Conservation (phyloP, 2,329 filamentous ascomycete genomes). For the Ophiobolus disseminans region DNA sequence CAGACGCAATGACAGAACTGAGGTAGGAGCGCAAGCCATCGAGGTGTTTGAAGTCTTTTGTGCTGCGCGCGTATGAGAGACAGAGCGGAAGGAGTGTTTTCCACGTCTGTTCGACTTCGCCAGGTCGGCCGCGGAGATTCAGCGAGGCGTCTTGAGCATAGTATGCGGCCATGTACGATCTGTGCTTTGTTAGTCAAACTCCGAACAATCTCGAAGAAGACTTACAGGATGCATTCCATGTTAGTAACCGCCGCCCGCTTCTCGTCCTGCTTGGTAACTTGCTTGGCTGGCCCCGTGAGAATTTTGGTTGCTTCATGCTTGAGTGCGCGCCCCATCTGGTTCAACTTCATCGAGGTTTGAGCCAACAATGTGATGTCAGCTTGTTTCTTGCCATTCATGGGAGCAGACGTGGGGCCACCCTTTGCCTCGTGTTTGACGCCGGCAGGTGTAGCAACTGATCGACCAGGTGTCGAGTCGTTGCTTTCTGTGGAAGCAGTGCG, state of each 20-base stretch:
- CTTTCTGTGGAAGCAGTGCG: constrained; percentile 45
- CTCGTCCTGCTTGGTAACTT: constrained; percentile 40
- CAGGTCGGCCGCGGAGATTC: constrained; percentile 37
- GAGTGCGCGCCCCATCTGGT: constrained; percentile 53
- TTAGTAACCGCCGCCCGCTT: constrained; percentile 51
- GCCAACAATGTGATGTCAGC: constrained; percentile 47
- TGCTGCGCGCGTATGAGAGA: constrained; percentile 39
- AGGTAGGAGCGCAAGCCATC: constrained; percentile 52
- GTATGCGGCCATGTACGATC: constrained; percentile 50
- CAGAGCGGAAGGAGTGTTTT: constrained; percentile 47
- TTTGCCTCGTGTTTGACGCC: constrained; percentile 32
- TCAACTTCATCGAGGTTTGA: constrained; percentile 49
- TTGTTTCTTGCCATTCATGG: constrained; percentile 39
- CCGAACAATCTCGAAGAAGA: not conserved
- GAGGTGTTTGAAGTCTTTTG: constrained; percentile 46
- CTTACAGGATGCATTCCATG: constrained; percentile 55
- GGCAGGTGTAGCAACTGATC: constrained; percentile 40
- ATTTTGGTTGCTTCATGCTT: constrained; percentile 55
- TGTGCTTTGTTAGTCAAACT: constrained; percentile 26
- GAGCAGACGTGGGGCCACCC: constrained; percentile 38
- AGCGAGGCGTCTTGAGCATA: constrained; percentile 40
- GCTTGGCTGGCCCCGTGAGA: constrained; percentile 30
- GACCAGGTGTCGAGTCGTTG: constrained; percentile 44
- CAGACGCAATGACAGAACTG: constrained; percentile 48
- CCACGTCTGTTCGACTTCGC: constrained; percentile 47